phyloP scores from a whole-genome alignment of 1,139 yeast genomes.

The Lodderomyces theae region DNA sequence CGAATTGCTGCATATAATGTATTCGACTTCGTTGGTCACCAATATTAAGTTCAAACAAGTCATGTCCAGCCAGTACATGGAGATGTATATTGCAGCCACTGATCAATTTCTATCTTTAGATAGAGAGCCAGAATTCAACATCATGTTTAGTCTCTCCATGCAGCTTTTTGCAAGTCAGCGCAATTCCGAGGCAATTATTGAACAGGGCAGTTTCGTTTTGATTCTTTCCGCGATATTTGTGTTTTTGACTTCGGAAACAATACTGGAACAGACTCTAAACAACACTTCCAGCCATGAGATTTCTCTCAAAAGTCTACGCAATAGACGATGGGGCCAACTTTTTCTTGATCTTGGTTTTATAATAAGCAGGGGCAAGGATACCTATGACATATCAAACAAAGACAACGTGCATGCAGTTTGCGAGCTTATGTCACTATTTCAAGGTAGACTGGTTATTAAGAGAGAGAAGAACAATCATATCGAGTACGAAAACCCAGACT shows the following conservation, averaged over 20 bases:
- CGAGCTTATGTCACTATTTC: slow-evolving; percentile 68
- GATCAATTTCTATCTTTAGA: slow-evolving; percentile 71
- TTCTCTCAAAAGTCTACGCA: slow-evolving; percentile 55
- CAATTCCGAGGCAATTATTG: slow-evolving; percentile 65
- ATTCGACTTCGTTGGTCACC: slow-evolving; percentile 68
- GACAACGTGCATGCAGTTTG: slow-evolving; percentile 51
- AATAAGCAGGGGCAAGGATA: slow-evolving; percentile 63
- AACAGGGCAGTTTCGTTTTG: slow-evolving; percentile 67
- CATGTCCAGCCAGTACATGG: slow-evolving; percentile 77
- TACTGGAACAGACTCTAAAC: slow-evolving; percentile 44
- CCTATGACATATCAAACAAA: slow-evolving; percentile 33
- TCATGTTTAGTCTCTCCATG: slow-evolving; percentile 74
- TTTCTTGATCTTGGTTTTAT: slow-evolving; percentile 83
- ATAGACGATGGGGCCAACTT: slow-evolving; percentile 79
- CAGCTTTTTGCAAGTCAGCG: slow-evolving; percentile 86
- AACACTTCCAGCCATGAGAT: slow-evolving; percentile 42
- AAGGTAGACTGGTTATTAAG: slow-evolving; percentile 72
- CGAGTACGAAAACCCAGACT: slow-evolving; percentile 86
- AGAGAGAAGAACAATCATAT: slow-evolving; percentile 83
- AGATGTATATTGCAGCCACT: slow-evolving; percentile 74
- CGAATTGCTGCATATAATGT: slow-evolving; percentile 60
- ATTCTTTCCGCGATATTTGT: slow-evolving; percentile 67
- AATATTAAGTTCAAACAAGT: slow-evolving; percentile 57
- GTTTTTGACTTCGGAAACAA: slow-evolving; percentile 55
- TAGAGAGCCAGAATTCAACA: slow-evolving; percentile 78